phyloP scores from a whole-genome alignment of 2,329 filamentous ascomycete species.

The Claviceps africana region DNA sequence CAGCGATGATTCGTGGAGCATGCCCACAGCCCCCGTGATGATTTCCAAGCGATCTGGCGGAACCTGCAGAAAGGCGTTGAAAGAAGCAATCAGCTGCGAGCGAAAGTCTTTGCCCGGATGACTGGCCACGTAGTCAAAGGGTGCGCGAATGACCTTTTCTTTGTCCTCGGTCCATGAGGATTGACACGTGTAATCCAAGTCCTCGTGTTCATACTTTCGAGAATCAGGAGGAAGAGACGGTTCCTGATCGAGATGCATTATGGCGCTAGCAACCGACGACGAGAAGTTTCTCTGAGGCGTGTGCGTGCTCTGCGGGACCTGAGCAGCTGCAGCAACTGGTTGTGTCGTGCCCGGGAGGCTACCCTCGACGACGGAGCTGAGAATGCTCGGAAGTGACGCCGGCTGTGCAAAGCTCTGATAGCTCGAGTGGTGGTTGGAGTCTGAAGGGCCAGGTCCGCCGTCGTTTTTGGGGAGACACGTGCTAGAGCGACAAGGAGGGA shows the following conservation, averaged over 20 bases:
- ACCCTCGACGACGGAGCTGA: slow-evolving; percentile 42
- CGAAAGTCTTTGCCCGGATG: slow-evolving; percentile 80
- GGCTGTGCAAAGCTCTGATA: slow-evolving; percentile 7
- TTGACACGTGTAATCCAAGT: slow-evolving; percentile 36
- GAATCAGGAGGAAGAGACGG: slow-evolving; percentile 32
- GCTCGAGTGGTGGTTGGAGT: background rate
- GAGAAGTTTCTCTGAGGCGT: background rate
- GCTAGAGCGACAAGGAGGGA: slow-evolving; percentile 59
- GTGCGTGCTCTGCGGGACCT: background rate
- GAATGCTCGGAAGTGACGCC: slow-evolving; percentile 18
- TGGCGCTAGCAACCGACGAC: slow-evolving; percentile 1
- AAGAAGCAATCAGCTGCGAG: slow-evolving; percentile 63
- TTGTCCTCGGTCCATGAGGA: slow-evolving; percentile 57
- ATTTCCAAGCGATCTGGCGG: slow-evolving; percentile 54
- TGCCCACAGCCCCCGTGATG: slow-evolving; percentile 68
- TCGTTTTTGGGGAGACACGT: slow-evolving; percentile 12
- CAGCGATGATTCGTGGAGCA: slow-evolving; percentile 74
- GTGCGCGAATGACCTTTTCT: slow-evolving; percentile 62
- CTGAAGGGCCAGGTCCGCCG: background rate
- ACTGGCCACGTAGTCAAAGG: slow-evolving; percentile 66
- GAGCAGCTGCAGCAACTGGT: slow-evolving; percentile 4
- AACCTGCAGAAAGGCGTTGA: slow-evolving; percentile 69
- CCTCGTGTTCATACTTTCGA: slow-evolving; percentile 37
- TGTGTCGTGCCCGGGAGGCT: slow-evolving; percentile 42
- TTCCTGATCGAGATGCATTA: slow-evolving; percentile 20